phyloP scores from a whole-genome alignment of 73 alveolate species.

The Uronychia setigera region DNA sequence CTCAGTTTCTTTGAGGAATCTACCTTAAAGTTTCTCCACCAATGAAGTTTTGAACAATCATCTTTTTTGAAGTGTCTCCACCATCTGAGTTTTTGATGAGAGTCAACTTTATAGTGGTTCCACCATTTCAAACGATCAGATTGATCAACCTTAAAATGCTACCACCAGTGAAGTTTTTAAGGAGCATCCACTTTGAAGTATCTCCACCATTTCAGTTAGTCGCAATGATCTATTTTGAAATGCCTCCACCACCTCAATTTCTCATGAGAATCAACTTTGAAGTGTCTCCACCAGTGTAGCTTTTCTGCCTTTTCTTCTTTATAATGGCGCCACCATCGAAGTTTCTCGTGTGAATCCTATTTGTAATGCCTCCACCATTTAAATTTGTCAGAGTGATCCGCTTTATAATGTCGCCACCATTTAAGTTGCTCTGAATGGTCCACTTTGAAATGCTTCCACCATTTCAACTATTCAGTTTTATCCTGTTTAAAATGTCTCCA shows the following conservation, averaged over 20 bases:
- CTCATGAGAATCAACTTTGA: neutral
- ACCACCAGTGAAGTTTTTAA: neutral
- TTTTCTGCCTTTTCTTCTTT: neutral
- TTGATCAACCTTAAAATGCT: neutral
- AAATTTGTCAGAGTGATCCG: neutral
- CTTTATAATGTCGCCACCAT: neutral
- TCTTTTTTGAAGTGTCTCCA: neutral
- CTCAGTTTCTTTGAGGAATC: neutral
- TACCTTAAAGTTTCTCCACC: neutral
- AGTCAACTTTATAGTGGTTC: neutral
- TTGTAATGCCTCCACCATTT: neutral
- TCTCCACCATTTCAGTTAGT: neutral
- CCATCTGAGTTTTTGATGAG: neutral
- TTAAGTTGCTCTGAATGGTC: neutral
- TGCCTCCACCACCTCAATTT: neutral
- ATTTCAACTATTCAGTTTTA: too few relatives aligned
- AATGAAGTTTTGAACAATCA: neutral
- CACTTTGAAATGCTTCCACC: neutral
- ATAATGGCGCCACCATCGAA: neutral
- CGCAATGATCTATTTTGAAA: neutral
- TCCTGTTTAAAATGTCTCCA: neutral
- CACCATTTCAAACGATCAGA: neutral
- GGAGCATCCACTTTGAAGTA: neutral
- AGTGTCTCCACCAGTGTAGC: neutral
- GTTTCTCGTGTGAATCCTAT: neutral